phyloP scores from a whole-genome alignment of 176 grass and related monocot genomes.

The Aechmea fasciata region DNA sequence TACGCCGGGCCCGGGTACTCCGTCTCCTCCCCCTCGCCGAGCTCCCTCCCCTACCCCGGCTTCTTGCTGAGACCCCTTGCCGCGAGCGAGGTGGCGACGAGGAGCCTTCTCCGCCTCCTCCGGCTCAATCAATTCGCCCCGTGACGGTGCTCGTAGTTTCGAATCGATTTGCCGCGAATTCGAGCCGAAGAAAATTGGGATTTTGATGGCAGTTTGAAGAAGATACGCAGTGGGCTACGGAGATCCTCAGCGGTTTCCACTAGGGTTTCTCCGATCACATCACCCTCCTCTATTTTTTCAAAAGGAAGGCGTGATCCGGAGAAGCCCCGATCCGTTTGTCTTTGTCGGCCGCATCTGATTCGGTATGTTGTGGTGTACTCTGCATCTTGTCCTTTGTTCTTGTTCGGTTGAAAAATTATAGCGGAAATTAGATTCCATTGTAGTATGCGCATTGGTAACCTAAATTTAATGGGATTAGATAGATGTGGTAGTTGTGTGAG shows the following conservation, averaged over 20 bases:
- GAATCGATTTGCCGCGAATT: background rate
- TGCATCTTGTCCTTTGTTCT: too few species aligned
- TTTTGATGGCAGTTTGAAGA: background rate
- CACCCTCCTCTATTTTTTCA: constrained; percentile 56
- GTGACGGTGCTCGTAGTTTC: too few species aligned
- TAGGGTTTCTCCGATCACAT: constrained; percentile 16
- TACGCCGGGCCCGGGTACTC: constrained; percentile 45
- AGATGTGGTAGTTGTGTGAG: too few species aligned
- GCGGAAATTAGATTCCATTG: too few species aligned
- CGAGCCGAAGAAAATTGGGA: background rate
- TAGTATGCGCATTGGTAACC: too few species aligned
- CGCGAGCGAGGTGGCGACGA: constrained; percentile 32
- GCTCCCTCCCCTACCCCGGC: constrained; percentile 37
- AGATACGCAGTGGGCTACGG: constrained; percentile 1
- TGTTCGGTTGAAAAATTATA: too few species aligned
- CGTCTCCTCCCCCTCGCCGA: constrained; percentile 45
- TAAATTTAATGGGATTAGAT: too few species aligned
- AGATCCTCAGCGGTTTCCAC: constrained; percentile 20
- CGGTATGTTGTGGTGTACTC: too few species aligned
- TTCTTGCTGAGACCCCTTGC: constrained; percentile 14
- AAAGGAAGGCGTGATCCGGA: constrained; percentile 21
- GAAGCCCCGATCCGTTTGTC: too few species aligned
- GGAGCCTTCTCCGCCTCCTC: constrained; percentile 43
- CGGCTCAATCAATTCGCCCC: constrained; percentile 29
- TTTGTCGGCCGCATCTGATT: too few species aligned